Base-by-base conservation (phyloP, 225 moss, liverwort and hornwort genomes). In the Bryum argenteum region DNA sequence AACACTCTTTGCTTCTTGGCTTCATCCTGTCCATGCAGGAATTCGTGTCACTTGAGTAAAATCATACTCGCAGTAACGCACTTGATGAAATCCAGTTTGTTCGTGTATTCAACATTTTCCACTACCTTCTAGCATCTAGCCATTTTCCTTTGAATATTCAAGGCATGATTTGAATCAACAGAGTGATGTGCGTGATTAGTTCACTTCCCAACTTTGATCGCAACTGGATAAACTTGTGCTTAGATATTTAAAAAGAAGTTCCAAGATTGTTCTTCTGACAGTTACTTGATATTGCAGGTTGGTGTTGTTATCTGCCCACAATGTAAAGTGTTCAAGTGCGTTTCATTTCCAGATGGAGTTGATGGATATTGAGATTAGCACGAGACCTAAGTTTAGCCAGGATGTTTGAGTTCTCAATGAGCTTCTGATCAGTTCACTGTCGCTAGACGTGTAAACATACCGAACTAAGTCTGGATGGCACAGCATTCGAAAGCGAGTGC, bases 301-400 rank as follows among this genome's bases (percentile, higher is more conserved):
- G 77, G 77, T 67, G 84, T 87, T n/a, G 69, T 84, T 64, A 81
- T 84, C 41, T 84, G 87, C 81, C 77, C 77, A 19, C 79, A 75
- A 65, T 88, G 82, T 78, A 79, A 80, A 82, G 82, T 85, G 45
- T 88, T 84, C 53, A 85, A 80, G 69, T 85, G 82, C 55, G 72
- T 85, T 17, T 69, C 79, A 70, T 85, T 84, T 82, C 79, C 79
- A 79, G 54, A 88, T 66, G 74, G 79, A 13, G 75, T 51, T 8
- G 79, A 88, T 79, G 69, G 79, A 61, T 75, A 53, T 71, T 63
- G 75, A 78, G 47, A 71, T 57, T 43, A 43, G 44, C 43, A 38
- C 63, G 8, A 58, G 26, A 38, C 44, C 24, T 48, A 56, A 50
- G 68, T 54, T 28, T 26, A 58, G 61, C 20, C 33, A 42, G 63